A percentile compares a stretch with the other conserved stretches of the same genome.
phyloP scores from a whole-genome alignment of 345 rosid species.

The Lenwebbia sp. region DNA sequence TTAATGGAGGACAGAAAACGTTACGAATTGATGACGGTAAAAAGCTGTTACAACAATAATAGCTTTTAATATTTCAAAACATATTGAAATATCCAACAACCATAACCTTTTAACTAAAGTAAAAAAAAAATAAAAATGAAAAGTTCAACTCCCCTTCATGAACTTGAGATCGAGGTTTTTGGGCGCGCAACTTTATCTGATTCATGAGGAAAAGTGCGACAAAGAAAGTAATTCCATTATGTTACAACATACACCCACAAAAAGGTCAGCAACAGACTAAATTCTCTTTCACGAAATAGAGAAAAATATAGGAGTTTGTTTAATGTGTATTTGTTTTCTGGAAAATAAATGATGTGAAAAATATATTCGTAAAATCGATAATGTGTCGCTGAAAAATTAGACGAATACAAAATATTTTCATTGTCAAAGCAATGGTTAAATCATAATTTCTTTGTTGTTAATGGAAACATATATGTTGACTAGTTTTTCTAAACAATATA shows the following conservation, averaged over 20 bases:
- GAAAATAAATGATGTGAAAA: not conserved
- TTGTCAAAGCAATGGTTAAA: too few relatives aligned
- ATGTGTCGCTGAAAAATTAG: not conserved
- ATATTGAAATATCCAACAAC: too few relatives aligned
- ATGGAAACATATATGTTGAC: too few relatives aligned
- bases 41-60: too few relatives aligned
- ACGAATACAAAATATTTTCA: not conserved
- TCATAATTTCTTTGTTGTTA: too few relatives aligned
- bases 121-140: not conserved
- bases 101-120: not conserved
- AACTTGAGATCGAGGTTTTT: not conserved
- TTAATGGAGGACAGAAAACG: too few relatives aligned
- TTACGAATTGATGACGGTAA: too few relatives aligned
- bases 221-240: not conserved
- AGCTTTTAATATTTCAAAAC: too few relatives aligned
- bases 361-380: too few relatives aligned
- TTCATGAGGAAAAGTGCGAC: rapidly evolving
- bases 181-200: not conserved
- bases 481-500: too few relatives aligned
- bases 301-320: not conserved
- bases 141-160: not conserved
- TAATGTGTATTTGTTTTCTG: not conserved
- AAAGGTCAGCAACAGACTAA: not conserved
- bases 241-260: not conserved
- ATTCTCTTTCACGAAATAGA: not conserved